phyloP scores from a whole-genome alignment of 1,139 yeast genomes.

The Pichia sp. region DNA sequence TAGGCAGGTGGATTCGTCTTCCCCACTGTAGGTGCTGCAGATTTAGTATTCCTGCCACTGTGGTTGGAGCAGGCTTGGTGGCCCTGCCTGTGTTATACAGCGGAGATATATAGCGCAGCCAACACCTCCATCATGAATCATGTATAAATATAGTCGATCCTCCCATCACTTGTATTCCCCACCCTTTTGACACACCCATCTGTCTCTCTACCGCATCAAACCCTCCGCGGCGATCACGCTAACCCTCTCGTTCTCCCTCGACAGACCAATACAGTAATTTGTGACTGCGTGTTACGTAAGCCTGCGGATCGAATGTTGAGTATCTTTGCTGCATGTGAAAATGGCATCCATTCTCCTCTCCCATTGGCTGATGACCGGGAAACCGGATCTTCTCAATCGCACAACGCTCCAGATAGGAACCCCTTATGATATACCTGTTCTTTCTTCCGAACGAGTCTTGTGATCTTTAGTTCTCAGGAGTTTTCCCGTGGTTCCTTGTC shows the following conservation, averaged over 20 bases:
- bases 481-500: background rate
- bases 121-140: background rate
- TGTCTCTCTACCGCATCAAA: background rate
- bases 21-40: background rate
- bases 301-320: background rate
- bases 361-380: background rate
- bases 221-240: background rate
- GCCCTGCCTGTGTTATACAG: too few species aligned
- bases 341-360: background rate
- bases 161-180: background rate
- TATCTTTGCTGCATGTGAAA: background rate
- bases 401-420: background rate
- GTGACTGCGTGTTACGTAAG: slow-evolving; percentile 1
- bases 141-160: slow-evolving; percentile 2
- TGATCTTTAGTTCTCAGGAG: background rate
- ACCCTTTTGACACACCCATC: background rate
- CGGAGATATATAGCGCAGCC: background rate
- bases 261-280: background rate
- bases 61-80: background rate
- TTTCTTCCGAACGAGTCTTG: background rate
- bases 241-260: slow-evolving; percentile 17
- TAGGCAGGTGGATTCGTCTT: background rate
- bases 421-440: background rate
- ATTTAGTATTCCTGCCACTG: too few species aligned
- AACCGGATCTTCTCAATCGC: background rate